These are phyloP conservation scores for Pisolithus orientalis DNA, from an alignment of 768 basidiomycete species.

Conservation along the genomic window DNA sequence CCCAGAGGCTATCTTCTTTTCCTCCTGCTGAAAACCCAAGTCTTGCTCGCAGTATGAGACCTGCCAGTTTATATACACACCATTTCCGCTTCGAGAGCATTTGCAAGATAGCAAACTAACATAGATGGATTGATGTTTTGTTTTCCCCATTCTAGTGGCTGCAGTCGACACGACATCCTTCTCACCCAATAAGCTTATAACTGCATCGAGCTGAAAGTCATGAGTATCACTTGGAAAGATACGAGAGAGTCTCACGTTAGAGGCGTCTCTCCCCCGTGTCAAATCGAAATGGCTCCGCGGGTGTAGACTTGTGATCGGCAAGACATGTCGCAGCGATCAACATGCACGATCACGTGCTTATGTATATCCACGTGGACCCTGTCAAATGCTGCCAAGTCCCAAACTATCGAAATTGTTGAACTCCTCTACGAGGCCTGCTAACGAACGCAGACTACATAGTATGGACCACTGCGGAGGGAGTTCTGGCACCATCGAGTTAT, in stretches of 20 bases:
- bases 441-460: neutral
- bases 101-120: conserved; percentile 17
- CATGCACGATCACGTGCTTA: neutral
- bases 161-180: neutral
- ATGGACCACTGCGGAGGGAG: no score
- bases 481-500: no score
- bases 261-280: neutral
- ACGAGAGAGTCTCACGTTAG: neutral
- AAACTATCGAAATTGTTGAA: neutral
- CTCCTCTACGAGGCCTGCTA: neutral
- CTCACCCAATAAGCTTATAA: neutral
- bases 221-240: neutral
- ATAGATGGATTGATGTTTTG: conserved; percentile 5
- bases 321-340: neutral
- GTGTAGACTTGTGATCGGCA: neutral
- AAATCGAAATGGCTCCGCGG: neutral
- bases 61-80: neutral
- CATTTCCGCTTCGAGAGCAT: conserved; percentile 7
- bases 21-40: neutral
- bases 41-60: neutral
- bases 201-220: conserved; percentile 1
- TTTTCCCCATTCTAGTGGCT: neutral
- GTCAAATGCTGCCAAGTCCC: neutral
- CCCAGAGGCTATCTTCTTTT: neutral
- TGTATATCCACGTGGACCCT: neutral